Evolutionary conservation across 2,329 filamentous ascomycete genomes (phyloP).

Genomic region (Sphaerulina musiva): DNA sequence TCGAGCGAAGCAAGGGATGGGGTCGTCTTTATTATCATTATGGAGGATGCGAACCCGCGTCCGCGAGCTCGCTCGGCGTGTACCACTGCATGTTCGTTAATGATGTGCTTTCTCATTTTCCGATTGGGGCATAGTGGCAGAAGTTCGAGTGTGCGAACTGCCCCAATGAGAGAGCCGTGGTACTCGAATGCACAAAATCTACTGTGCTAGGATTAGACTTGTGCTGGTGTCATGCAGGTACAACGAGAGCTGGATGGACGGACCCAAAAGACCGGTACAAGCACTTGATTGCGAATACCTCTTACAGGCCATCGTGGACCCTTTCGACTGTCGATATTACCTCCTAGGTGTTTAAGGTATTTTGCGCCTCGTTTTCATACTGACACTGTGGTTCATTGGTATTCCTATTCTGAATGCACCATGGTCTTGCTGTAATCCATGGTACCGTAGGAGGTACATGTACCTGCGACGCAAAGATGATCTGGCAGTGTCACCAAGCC

Average conservation of each 20-base stretch:
- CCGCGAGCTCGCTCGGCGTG: not conserved
- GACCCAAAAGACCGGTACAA: not conserved
- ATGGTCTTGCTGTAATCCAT: not conserved
- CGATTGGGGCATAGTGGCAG: not conserved
- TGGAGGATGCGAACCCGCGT: not conserved
- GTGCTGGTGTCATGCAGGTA: conserved; percentile 8
- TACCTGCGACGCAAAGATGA: not conserved
- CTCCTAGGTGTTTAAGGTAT: too few relatives aligned
- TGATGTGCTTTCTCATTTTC: conserved; percentile 2
- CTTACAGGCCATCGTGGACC: not conserved
- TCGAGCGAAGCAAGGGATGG: conserved; percentile 1
- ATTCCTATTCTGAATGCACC: not conserved
- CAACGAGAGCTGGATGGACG: not conserved
- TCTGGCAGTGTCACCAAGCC: not conserved
- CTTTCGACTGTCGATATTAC: not conserved
- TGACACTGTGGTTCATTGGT: not conserved
- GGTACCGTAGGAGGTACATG: not conserved
- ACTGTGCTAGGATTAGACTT: not conserved
- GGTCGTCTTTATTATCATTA: not conserved
- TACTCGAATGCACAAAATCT: not conserved
- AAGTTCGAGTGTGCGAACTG: not conserved
- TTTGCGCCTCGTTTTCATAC: not conserved
- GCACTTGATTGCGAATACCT: not conserved
- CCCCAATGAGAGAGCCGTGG: not conserved
- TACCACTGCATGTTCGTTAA: not conserved